Conservation (phyloP, 2,329 filamentous ascomycete genomes). For the Colletotrichum endophyticum region DNA sequence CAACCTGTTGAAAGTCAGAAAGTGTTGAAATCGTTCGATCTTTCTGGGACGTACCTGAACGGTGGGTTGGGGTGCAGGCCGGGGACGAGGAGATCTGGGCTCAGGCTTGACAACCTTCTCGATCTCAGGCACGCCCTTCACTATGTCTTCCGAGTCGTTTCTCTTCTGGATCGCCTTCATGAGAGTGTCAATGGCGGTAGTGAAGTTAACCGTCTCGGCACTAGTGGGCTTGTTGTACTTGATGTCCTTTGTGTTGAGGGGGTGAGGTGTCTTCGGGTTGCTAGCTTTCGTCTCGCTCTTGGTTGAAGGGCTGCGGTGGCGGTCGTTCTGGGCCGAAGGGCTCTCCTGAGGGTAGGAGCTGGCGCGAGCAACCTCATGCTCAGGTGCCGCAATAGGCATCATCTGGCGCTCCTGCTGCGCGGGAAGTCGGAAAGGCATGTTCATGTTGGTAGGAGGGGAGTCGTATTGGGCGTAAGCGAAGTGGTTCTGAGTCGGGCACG, state of each 20-base stretch:
- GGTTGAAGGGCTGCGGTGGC: conserved; percentile 14
- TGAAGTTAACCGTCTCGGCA: conserved; percentile 65
- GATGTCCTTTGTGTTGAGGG: conserved; percentile 42
- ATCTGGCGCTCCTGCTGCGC: conserved; percentile 31
- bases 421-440: conserved; percentile 35
- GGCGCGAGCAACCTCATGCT: conserved; percentile 11
- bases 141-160: conserved; percentile 40
- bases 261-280: conserved; percentile 18
- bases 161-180: conserved; percentile 88
- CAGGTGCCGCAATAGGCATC: background rate
- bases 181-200: conserved; percentile 84
- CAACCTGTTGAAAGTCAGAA: background rate
- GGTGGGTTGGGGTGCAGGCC: background rate
- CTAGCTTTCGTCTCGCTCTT: conserved; percentile 12
- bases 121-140: conserved; percentile 23
- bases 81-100: background rate
- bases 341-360: conserved; percentile 16
- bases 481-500: conserved; percentile 43
- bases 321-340: background rate
- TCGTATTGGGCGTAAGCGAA: conserved; percentile 51
- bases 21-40: background rate
- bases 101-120: conserved; percentile 16
- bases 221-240: conserved; percentile 51
- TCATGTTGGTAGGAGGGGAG: conserved; percentile 35
- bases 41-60: background rate